Evolutionary conservation across 2,329 filamentous ascomycete species (phyloP).

Genomic region (Neobulgaria alba): DNA sequence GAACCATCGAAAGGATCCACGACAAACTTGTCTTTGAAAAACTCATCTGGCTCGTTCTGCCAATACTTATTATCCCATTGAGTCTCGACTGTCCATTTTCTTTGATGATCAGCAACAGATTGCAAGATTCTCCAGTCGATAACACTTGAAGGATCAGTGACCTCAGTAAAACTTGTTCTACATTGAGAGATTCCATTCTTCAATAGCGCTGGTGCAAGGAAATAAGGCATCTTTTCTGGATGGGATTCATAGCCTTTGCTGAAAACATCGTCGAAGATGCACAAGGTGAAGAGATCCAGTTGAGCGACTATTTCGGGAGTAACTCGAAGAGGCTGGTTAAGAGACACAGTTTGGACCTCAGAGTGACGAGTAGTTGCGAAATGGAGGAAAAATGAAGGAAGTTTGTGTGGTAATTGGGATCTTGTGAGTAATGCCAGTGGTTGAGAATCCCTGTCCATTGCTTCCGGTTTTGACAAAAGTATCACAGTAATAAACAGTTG

Average conservation of each 20-base stretch:
- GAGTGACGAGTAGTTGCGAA: slow-evolving; percentile 57
- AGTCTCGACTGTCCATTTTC: slow-evolving; percentile 31
- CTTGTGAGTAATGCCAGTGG: slow-evolving; percentile 67
- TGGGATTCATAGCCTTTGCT: slow-evolving; percentile 72
- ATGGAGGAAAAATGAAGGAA: slow-evolving; percentile 65
- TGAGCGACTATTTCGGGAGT: slow-evolving; percentile 37
- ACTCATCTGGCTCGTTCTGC: slow-evolving; percentile 33
- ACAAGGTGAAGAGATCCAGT: slow-evolving; percentile 66
- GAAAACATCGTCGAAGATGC: slow-evolving; percentile 75
- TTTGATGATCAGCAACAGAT: slow-evolving; percentile 28
- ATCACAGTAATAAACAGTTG: slow-evolving; percentile 55
- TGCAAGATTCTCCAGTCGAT: slow-evolving; percentile 57
- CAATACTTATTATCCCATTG: slow-evolving; percentile 26
- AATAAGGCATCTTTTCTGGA: slow-evolving; percentile 66
- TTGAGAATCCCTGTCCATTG: slow-evolving; percentile 49
- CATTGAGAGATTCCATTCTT: too few relatives aligned
- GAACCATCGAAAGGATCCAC: slow-evolving; percentile 54
- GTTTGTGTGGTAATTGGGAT: slow-evolving; percentile 43
- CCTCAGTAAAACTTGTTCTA: too few relatives aligned
- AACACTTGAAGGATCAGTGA: slow-evolving; percentile 21
- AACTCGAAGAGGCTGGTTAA: slow-evolving; percentile 37
- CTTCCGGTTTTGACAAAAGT: slow-evolving; percentile 44
- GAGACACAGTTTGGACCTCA: slow-evolving; percentile 40
- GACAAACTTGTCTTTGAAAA: slow-evolving; percentile 46
- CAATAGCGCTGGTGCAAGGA: slow-evolving; percentile 54